Conservation (phyloP, 2,329 filamentous ascomycete species). For the Fusarium albosuccineum region DNA sequence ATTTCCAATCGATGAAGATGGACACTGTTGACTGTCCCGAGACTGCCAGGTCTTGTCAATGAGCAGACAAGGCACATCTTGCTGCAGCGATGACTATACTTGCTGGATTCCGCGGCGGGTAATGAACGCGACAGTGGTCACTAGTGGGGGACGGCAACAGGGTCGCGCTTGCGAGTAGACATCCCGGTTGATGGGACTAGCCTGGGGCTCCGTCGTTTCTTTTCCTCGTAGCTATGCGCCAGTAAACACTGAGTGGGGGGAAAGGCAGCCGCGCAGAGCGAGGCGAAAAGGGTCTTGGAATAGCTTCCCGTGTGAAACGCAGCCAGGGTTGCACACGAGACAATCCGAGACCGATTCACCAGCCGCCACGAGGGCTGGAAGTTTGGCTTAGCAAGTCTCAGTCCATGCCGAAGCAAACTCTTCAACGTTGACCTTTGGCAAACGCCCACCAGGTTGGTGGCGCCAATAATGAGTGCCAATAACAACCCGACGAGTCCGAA, state of each 20-base stretch:
- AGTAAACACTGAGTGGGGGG: constrained; percentile 24
- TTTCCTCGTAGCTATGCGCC: constrained; percentile 20
- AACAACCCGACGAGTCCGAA: constrained; percentile 12
- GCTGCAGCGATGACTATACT: neutral
- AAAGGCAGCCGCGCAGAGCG: constrained; percentile 37
- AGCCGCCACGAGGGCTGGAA: constrained; percentile 21
- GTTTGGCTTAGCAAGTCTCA: constrained; percentile 9
- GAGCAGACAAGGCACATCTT: neutral
- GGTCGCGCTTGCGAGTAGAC: neutral
- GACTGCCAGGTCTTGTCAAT: constrained; percentile 19
- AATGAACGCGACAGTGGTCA: neutral
- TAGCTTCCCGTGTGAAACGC: constrained; percentile 26
- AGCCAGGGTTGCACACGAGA: constrained; percentile 25
- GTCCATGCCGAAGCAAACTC: constrained; percentile 14
- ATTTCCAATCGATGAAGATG: neutral
- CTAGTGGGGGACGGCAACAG: neutral
- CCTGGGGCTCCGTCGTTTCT: constrained; percentile 19
- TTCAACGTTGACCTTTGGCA: constrained; percentile 5
- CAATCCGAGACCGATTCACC: constrained; percentile 27
- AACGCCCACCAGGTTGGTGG: constrained; percentile 10
- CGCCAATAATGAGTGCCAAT: constrained; percentile 8
- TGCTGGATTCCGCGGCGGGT: neutral
- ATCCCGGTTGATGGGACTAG: constrained; percentile 19
- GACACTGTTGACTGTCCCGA: constrained; percentile 7
- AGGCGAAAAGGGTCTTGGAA: constrained; percentile 22